phyloP scores from a whole-genome alignment of 495 filamentous ascomycete species.

The Xylaria telfairii region DNA sequence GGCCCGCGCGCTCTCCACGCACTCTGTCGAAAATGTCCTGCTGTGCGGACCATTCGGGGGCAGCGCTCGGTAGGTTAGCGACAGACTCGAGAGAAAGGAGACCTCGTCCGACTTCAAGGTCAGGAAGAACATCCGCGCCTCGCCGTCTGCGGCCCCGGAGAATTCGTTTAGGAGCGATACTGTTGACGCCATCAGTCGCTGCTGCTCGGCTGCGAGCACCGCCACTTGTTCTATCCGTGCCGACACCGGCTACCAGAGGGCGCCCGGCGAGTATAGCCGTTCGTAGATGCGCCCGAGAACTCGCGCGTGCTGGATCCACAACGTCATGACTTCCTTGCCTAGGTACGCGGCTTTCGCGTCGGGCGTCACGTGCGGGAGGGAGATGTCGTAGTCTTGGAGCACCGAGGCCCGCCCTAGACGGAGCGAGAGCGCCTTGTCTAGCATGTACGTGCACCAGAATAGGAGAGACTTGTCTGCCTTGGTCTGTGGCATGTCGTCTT shows the following conservation, averaged over 20 bases:
- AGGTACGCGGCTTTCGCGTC: conserved; percentile 40
- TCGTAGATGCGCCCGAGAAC: conserved; percentile 66
- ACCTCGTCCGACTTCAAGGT: conserved; percentile 63
- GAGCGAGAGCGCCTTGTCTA: conserved; percentile 67
- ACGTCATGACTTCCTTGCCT: conserved; percentile 45
- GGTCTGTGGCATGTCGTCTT: conserved; percentile 47
- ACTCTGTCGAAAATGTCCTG: conserved; percentile 61
- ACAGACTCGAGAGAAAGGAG: conserved; percentile 58
- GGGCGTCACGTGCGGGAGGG: conserved; percentile 51
- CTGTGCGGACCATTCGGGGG: conserved; percentile 50
- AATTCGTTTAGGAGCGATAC: conserved; percentile 34
- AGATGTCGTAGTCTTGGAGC: conserved; percentile 71
- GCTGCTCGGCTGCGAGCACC: conserved; percentile 33
- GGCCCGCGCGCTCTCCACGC: conserved; percentile 63
- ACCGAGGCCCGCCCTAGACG: conserved; percentile 66
- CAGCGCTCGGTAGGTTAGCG: conserved; percentile 68
- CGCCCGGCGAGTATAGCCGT: conserved; percentile 65
- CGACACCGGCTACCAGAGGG: conserved; percentile 54
- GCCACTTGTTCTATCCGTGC: conserved; percentile 50
- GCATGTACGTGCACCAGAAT: conserved; percentile 70
- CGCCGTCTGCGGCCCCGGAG: conserved; percentile 27
- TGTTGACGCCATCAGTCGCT: conserved; percentile 33
- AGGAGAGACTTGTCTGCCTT: conserved; percentile 50
- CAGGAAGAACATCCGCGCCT: conserved; percentile 50
- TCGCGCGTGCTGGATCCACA: conserved; percentile 60